phyloP scores from a whole-genome alignment of 176 grass and related monocot species.

The Oryza longistaminata region DNA sequence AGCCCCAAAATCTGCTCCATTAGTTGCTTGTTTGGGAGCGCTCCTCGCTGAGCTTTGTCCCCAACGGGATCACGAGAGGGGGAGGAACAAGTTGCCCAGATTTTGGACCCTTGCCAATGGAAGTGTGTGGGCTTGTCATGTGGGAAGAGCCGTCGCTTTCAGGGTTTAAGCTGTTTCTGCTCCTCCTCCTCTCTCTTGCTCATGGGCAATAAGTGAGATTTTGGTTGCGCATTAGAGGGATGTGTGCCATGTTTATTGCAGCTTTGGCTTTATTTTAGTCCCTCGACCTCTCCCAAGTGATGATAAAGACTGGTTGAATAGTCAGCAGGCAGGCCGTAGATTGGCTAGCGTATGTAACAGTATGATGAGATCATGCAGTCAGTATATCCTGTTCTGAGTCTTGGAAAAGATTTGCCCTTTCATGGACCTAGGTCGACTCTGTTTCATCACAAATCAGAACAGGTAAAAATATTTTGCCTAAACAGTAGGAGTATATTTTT shows the following conservation, averaged over 20 bases:
- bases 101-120: constrained; percentile 55
- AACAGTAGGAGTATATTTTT: neutral
- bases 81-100: constrained; percentile 59
- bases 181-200: constrained; percentile 29
- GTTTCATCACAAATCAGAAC: neutral
- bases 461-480: neutral
- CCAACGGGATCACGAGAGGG: constrained; percentile 59
- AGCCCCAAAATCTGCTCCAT: constrained; percentile 26
- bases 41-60: constrained; percentile 39
- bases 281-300: neutral
- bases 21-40: constrained; percentile 50
- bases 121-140: constrained; percentile 44
- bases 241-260: constrained; percentile 30
- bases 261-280: constrained; percentile 30
- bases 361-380: neutral
- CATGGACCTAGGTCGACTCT: neutral
- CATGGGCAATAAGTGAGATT: constrained; percentile 21
- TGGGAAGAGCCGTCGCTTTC: constrained; percentile 48
- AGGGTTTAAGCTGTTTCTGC: constrained; percentile 38
- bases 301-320: constrained; percentile 17
- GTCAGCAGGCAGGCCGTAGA: constrained; percentile 15
- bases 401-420: neutral
- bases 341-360: neutral
- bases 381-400: neutral
- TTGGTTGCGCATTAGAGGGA: neutral